Base-by-base conservation (phyloP, 1,139 yeast species). In the Scheffersomyces quercinus region DNA sequence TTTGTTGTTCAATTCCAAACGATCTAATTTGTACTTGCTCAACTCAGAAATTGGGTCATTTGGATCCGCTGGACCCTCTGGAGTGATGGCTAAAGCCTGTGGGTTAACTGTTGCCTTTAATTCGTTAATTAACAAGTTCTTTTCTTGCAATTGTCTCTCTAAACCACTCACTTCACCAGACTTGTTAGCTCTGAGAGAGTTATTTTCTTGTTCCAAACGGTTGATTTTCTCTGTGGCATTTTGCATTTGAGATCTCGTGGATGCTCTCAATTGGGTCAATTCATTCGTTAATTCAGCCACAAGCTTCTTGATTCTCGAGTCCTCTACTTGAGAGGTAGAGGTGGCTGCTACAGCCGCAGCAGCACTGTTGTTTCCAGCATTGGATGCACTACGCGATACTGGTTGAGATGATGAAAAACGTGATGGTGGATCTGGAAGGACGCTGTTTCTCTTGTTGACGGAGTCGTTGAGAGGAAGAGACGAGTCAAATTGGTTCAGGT, bases 201-300 rank as follows among this genome's bases (percentile, higher is more conserved):
- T 31, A 49, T 78, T 77, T 51, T 79, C 81, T 6, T 51, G 40
- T 53, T 81, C 84, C 39, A 82, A 62, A n/a, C 51, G 53, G 32
- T 61, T 59, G 38, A 82, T 80, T 48, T 72, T 75, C 35, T 72
- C 74, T 38, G 80, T 75, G 1, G 87, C 87, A 44, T 65, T 65
- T 52, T 70, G 75, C 61, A 82, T 81, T 51, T 80, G 82, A 4
- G 63, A 60, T 44, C 70, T 73, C 6, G 86, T 74, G 5, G 78
- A 66, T 8, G 64, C 45, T 50, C 70, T 79, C 52, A 82, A 64
- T 24, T 66, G 64, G 30, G 65, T 67, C 42, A 82, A 62, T 49
- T 82, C 84, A 24, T 58, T 56, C 15, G 81, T 77, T 40, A 81
- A 62, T 38, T 72, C 73, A n/a, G 58, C 55, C 24, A 77, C 67